Percentiles rank a stretch among this genome's conserved stretches.
These are phyloP conservation scores for Pestalotiopsis sp. DNA, from an alignment of 2,329 filamentous ascomycete species.

Conservation along the genomic window DNA sequence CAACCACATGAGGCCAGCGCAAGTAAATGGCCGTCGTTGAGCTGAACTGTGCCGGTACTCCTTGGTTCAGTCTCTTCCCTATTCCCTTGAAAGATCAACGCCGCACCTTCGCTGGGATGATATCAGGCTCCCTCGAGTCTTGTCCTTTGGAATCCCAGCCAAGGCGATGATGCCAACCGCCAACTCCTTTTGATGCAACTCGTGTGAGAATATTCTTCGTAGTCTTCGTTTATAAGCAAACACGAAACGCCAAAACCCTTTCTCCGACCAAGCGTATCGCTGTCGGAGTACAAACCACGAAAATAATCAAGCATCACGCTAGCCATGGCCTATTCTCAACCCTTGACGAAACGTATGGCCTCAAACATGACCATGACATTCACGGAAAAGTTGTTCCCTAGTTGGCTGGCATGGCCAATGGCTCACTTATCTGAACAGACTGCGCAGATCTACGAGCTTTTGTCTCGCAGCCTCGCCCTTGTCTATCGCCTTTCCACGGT, in stretches of 20 bases:
- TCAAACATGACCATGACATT: background rate
- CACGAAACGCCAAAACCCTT: background rate
- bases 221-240: conserved; percentile 1
- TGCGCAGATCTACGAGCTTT: conserved; percentile 58
- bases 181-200: background rate
- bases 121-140: background rate
- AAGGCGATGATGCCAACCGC: background rate
- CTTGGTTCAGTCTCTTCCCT: background rate
- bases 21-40: background rate
- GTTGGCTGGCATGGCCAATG: background rate
- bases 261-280: background rate
- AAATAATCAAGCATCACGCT: too few species aligned
- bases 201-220: conserved; percentile 7
- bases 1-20: background rate
- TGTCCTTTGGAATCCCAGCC: background rate
- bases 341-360: background rate
- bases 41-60: background rate
- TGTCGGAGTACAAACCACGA: background rate
- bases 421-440: conserved; percentile 51
- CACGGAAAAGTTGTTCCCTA: background rate
- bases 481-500: conserved; percentile 45
- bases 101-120: background rate
- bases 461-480: conserved; percentile 65
- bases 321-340: background rate
- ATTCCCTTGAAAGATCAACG: background rate